Evolutionary conservation across 139 green algal genomes (phyloP).

Genomic region (Coelastrella sp.): DNA sequence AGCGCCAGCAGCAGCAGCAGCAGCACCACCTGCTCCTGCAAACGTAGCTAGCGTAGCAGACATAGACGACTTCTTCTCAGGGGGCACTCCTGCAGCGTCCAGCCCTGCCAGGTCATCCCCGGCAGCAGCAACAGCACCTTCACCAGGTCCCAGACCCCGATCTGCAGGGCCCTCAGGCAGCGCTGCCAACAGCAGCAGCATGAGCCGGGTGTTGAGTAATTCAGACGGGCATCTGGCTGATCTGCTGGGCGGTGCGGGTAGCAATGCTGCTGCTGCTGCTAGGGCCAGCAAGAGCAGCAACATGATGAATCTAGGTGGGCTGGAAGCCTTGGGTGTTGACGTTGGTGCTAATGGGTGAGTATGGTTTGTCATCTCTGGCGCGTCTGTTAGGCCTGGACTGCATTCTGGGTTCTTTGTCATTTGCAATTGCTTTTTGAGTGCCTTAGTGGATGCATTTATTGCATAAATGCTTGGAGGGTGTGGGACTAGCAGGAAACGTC

Average conservation of each 20-base stretch:
- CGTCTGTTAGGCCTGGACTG: too few relatives aligned
- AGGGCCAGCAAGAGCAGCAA: slow-evolving; percentile 23
- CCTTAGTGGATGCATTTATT: too few relatives aligned
- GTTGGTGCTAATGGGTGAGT: slow-evolving; percentile 38
- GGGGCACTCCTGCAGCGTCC: slow-evolving; percentile 27
- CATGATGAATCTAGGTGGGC: slow-evolving; percentile 33
- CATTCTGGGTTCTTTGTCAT: too few relatives aligned
- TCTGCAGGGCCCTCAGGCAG: slow-evolving; percentile 14
- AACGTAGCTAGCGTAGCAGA: slow-evolving; percentile 45
- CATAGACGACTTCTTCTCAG: slow-evolving; percentile 66
- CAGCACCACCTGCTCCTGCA: not conserved
- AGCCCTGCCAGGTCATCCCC: not conserved
- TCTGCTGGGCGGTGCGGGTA: slow-evolving; percentile 23
- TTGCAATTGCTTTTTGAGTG: too few relatives aligned
- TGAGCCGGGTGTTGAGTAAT: not conserved
- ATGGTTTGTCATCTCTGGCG: not conserved
- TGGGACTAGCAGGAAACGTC: too few relatives aligned
- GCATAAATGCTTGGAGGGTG: too few relatives aligned
- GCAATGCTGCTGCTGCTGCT: slow-evolving; percentile 5
- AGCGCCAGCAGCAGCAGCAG: not conserved
- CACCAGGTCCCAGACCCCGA: not conserved
- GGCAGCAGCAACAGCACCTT: slow-evolving; percentile 3
- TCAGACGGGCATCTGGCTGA: slow-evolving; percentile 45
- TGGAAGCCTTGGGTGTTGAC: slow-evolving; percentile 27
- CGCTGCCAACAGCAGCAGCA: not conserved